A percentile compares a stretch with the other conserved stretches of the same genome.
Evolutionary conservation across 108 stramenopile species (phyloP).

Genomic region (Pelagomonas calceolata): DNA sequence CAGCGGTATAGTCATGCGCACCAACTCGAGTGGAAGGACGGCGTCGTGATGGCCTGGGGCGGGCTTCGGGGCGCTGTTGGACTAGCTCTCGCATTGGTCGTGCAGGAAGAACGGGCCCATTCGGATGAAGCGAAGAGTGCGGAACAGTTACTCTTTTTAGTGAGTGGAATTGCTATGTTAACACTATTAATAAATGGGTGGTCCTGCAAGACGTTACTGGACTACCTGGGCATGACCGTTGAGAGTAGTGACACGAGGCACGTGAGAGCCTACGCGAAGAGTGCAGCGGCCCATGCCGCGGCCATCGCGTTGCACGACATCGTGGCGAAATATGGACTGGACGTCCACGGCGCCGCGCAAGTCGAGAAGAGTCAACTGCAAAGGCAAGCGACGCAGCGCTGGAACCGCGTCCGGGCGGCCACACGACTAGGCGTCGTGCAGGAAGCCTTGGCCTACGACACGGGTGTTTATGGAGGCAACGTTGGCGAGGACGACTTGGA

Average conservation of each 20-base stretch:
- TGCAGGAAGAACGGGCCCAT: constrained; percentile 43
- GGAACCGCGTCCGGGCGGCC: neutral
- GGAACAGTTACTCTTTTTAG: constrained; percentile 13
- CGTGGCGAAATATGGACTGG: neutral
- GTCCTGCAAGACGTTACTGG: constrained; percentile 5
- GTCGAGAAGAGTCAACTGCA: too few relatives aligned
- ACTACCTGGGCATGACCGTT: neutral
- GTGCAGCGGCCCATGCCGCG: neutral
- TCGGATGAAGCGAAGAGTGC: neutral
- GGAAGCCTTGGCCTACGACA: neutral
- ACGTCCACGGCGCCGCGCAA: neutral
- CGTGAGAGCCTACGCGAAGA: neutral
- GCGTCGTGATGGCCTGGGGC: constrained; percentile 53
- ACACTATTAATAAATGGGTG: constrained; percentile 30
- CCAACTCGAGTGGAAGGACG: constrained; percentile 29
- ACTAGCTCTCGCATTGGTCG: constrained; percentile 58
- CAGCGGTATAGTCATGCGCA: neutral
- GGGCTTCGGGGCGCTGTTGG: constrained; percentile 75
- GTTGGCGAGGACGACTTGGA: too few relatives aligned
- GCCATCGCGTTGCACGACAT: neutral
- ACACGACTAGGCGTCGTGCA: neutral
- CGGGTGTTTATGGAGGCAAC: too few relatives aligned
- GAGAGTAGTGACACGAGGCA: neutral
- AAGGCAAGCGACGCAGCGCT: too few relatives aligned
- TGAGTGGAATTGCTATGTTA: constrained; percentile 17